Base-by-base conservation (phyloP, 768 basidiomycete genomes). In the Kwoniella europaea region DNA sequence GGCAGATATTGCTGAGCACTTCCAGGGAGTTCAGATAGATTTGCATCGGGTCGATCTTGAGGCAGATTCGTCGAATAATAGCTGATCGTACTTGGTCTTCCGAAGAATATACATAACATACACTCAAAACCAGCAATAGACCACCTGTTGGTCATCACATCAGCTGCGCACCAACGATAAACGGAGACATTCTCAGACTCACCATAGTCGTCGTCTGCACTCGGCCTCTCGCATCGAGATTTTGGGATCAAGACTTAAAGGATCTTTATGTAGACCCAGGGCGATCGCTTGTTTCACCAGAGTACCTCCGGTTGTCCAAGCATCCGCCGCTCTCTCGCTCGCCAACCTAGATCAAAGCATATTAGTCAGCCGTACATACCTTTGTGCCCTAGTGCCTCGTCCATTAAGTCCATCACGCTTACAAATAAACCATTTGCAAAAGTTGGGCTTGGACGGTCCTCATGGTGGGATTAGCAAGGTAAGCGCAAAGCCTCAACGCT, bases 261-360 rank as follows among this genome's bases (percentile, higher is more conserved):
- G 82, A 65, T 83, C 82, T 61, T 80, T 78, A 63, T 83, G 82
- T 50, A 83, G 69, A 13, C 82, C 82, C 64, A 83, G 74, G 22
- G 80, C 80, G 10, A 81, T 74, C 20, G 78, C 78, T 68, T 83
- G 81, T 13, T 81, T 74, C 24, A 82, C 72, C 27, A 83, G 61
- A 13, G 72, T 74, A 15, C 81, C 82, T 1, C 72, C 71, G 20
- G 72, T 69, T n/a, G 71, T 71, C 82, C 82, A 83, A 18, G 75
- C 74, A 57, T 83, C 82, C 43, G 79, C 70, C 3, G 77, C 79
- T 55, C 82, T 66, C 68, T 83, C 82, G 29, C 72, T 73, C 15
- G 58, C 68, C 12, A 70, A 44, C 12, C 68, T 70, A 44, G 20
- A 10, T n/a, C 15, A 24, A 4, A 20, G 35, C 35, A 35, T 35